Conservation (phyloP, 805 yeast genomes). For the Candida maesae region DNA sequence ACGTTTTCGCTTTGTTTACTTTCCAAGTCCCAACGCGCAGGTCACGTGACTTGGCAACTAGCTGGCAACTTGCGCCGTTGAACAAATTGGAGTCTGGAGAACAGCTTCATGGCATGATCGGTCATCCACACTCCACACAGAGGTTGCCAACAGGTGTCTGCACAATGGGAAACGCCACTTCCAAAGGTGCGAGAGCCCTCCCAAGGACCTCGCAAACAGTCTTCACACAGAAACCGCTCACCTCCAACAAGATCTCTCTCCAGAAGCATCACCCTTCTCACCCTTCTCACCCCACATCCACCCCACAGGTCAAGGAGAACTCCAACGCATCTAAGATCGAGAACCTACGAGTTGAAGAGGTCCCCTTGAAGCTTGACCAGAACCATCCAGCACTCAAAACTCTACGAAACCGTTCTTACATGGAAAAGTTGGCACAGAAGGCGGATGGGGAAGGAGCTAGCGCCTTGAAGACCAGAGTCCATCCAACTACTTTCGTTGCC, state of each 20-base stretch:
- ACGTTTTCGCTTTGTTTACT: no score
- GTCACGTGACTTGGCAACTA: no score
- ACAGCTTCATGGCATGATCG: no score
- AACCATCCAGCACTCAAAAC: slow-evolving; percentile 20
- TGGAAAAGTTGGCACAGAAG: slow-evolving; percentile 13
- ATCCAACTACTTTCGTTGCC: slow-evolving; percentile 18
- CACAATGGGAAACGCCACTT: neutral
- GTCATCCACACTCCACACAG: no score
- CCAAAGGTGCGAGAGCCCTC: neutral
- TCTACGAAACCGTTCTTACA: slow-evolving; percentile 13
- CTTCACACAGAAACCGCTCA: neutral
- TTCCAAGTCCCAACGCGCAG: no score
- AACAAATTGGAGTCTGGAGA: no score
- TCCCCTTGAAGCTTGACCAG: slow-evolving; percentile 1
- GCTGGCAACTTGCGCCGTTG: no score
- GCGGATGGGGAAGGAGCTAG: slow-evolving; percentile 1
- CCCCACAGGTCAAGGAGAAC: neutral
- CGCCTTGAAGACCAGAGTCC: slow-evolving; percentile 4
- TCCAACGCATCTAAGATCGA: neutral
- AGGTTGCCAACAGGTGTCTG: no score
- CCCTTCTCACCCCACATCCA: neutral
- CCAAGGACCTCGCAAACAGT: neutral
- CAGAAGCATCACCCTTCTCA: neutral
- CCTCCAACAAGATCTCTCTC: neutral
- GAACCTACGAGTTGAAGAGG: neutral